Conservation (phyloP, 768 basidiomycete species). For the Terana coerulea region DNA sequence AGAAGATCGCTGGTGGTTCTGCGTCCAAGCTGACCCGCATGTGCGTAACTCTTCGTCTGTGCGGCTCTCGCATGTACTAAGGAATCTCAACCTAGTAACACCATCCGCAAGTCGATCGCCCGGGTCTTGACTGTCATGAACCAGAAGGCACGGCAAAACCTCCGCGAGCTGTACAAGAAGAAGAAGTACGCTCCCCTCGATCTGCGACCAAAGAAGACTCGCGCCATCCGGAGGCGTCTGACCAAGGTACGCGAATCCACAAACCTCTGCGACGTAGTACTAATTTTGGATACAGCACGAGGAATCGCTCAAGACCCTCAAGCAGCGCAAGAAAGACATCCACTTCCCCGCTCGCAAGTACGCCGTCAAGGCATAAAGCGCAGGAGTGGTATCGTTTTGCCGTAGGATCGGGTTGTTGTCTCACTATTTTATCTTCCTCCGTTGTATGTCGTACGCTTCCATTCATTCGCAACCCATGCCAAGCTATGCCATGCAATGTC, state of each 20-base stretch:
- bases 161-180: constrained; percentile 96
- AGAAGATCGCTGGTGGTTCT: constrained; percentile 96
- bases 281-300: constrained; percentile 61
- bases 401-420: constrained; percentile 23
- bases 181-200: constrained; percentile 97
- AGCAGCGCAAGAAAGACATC: constrained; percentile 89
- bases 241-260: constrained; percentile 60
- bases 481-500: constrained; percentile 23
- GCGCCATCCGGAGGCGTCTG: constrained; percentile 94
- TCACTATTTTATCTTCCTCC: constrained; percentile 27
- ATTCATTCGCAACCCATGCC: constrained; percentile 29
- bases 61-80: background rate
- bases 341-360: constrained; percentile 95
- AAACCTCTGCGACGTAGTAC: constrained; percentile 3
- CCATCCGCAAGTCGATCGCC: constrained; percentile 98
- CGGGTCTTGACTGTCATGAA: constrained; percentile 98
- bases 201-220: constrained; percentile 96
- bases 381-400: constrained; percentile 11
- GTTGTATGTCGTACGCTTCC: constrained; percentile 37
- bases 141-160: constrained; percentile 95
- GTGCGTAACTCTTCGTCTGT: constrained; percentile 46
- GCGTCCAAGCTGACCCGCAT: constrained; percentile 97
- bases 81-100: constrained; percentile 49
- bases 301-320: constrained; percentile 79
- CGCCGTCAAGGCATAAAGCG: constrained; percentile 78